Base-by-base conservation (phyloP, 2,329 filamentous ascomycete species). In the Fusarium sp. region DNA sequence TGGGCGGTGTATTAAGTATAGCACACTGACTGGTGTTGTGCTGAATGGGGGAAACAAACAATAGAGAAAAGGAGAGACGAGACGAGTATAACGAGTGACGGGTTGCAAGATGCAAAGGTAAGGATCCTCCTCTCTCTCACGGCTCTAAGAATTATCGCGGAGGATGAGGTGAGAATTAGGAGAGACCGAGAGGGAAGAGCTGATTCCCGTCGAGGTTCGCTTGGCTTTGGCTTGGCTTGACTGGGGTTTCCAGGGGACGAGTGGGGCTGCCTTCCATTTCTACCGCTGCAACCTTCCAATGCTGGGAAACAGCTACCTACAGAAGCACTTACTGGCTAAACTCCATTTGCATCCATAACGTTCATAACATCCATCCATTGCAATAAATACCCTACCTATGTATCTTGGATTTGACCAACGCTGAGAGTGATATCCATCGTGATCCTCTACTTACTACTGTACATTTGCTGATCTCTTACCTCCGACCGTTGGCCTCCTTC, bases 81-180 rank as follows among this genome's bases (percentile, higher is more conserved):
- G 52, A 29, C 18, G 59, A 62, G 48, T 60, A 40, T 64, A 63
- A 75, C 65, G 73, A 75, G 69, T 72, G 73, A 74, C 71, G 54
- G 49, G 51, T 57, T 69, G 69, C 47, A 69, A 62, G 10, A 44
- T 32, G 55, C 63, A 59, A 66, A 72, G 51, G 71, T 74, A 70
- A 75, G 70, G 65, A 73, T 75, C 62, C 68, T 70, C 70, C 68
- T 69, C 58, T 69, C 56, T 72, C 58, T 67, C 55, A 64, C 59
- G 65, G 61, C 55, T 58, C 43, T 60, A 73, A 74, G 65, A 71
- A 75, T 72, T 73, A 59, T 74, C 70, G 61, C n/a, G 67, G 67
- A 72, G 48, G 57, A 71, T 70, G 65, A 71, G 64, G 57, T 71
- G 67, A 71, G 68, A 68, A 67, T 72, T 70, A 67, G 52, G 69